Evolutionary conservation across 306 rosid genomes (phyloP), one percentile per base, ranked within the genome.

Genomic region (Cotoneaster glaucophyllus): DNA sequence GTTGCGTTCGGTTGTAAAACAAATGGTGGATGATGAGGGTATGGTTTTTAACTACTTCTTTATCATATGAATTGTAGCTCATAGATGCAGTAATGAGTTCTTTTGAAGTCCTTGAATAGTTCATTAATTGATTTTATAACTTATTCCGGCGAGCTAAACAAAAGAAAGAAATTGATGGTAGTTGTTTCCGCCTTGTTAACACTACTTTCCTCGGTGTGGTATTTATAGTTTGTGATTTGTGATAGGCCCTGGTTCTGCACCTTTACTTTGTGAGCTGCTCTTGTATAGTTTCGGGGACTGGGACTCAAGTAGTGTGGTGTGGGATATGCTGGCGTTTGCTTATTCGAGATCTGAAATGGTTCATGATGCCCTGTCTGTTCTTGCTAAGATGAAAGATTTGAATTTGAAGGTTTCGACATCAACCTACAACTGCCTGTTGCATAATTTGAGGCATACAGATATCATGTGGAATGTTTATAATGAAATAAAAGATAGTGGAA

Each of bases 311-410:
- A 8, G 41, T 74, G 71, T 81, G 70, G 87, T 86, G 69, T 87
- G 90, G 90, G 88, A 87, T 82, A 61, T 32, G 25, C 71, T 87
- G 81, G 90, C 84, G 8, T 87, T 84, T 82, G 44, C 64, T 34
- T 87, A 84, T 71, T 80, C 84, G 0, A 84, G 79, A 82, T 53
- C 21, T 63, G 82, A 78, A 65, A 78, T 87, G 85, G 84, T 84
- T 44, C 81, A 82, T 58, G 90, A 87, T 72, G 85, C 88, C 3
- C 84, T 87, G 65, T 78, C 81, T 72, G 85, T 87, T 68, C 76
- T 87, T 37, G 90, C 88, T 67, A 71, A 73, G 81, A 84, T 87
- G 90, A 87, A 82, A 83, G 85, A 82, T 73, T 74, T 84, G 71
- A 75, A 82, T 77, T 71, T 87, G 75, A 79, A 22, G 37, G 82